These are phyloP conservation scores for Flagelloscypha sp. DNA, from an alignment of 768 basidiomycete species.

Conservation along the genomic window DNA sequence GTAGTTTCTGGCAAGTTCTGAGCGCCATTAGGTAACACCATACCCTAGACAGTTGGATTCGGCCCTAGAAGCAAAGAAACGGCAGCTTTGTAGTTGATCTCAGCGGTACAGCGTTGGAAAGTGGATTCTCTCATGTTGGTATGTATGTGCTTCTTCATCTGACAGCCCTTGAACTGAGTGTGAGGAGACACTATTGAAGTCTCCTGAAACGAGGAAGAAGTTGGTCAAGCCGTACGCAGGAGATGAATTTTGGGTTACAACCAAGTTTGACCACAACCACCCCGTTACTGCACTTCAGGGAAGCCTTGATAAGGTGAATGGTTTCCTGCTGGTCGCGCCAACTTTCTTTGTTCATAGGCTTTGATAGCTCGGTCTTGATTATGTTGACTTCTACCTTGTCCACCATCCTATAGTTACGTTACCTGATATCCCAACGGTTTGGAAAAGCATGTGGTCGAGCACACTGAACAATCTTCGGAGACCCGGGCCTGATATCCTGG, in stretches of 20 bases:
- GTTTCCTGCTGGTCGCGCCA: not conserved
- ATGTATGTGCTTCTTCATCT: conserved; percentile 13
- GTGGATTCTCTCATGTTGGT: conserved; percentile 60
- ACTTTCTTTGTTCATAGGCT: too few species aligned
- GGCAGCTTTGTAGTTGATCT: conserved; percentile 43
- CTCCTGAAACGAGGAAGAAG: conserved; percentile 55
- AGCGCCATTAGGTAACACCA: conserved; percentile 28
- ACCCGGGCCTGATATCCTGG: too few species aligned
- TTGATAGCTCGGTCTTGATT: too few species aligned
- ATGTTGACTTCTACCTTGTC: conserved; percentile 67
- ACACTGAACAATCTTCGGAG: too few species aligned
- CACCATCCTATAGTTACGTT: conserved; percentile 45
- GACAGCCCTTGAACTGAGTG: too few species aligned
- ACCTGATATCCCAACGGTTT: conserved; percentile 53
- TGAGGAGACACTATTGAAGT: conserved; percentile 50
- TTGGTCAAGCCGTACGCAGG: conserved; percentile 41
- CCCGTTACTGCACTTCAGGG: conserved; percentile 48
- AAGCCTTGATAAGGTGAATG: conserved; percentile 46
- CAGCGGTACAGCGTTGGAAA: conserved; percentile 53
- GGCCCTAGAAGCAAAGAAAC: conserved; percentile 58
- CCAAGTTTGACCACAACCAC: conserved; percentile 48
- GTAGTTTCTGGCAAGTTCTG: not conserved
- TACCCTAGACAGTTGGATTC: conserved; percentile 47
- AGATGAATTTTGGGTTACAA: conserved; percentile 55
- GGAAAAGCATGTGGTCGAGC: conserved; percentile 60